Conservation (phyloP, 495 filamentous ascomycete species). For the Corynascus novoguineensis region DNA sequence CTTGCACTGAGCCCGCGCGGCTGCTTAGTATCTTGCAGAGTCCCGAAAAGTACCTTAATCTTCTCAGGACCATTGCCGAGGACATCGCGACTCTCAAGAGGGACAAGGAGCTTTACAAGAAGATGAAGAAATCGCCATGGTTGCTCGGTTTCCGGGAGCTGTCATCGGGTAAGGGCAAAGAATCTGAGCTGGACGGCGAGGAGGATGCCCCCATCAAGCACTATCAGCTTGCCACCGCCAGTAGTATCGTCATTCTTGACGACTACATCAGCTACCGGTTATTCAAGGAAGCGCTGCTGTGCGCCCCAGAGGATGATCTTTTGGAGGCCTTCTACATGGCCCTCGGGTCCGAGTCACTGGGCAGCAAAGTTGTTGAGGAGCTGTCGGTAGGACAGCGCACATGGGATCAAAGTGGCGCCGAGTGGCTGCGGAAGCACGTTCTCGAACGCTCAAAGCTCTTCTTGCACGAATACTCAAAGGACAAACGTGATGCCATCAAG, state of each 20-base stretch:
- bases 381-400: slow-evolving; percentile 47
- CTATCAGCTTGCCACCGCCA: slow-evolving; percentile 65
- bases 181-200: slow-evolving; percentile 57
- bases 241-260: slow-evolving; percentile 73
- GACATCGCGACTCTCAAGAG: slow-evolving; percentile 61
- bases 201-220: slow-evolving; percentile 66
- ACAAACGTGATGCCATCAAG: slow-evolving; percentile 62
- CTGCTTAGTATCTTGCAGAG: slow-evolving; percentile 72
- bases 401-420: slow-evolving; percentile 43
- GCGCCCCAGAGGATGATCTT: slow-evolving; percentile 78
- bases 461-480: slow-evolving; percentile 60
- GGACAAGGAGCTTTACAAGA: slow-evolving; percentile 68
- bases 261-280: slow-evolving; percentile 77
- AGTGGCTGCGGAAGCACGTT: slow-evolving; percentile 67
- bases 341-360: slow-evolving; percentile 55
- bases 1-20: slow-evolving; percentile 71
- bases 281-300: slow-evolving; percentile 75
- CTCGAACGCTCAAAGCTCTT: slow-evolving; percentile 84
- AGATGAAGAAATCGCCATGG: slow-evolving; percentile 70
- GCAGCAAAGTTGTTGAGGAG: slow-evolving; percentile 56
- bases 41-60: slow-evolving; percentile 75
- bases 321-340: slow-evolving; percentile 77
- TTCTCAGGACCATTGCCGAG: slow-evolving; percentile 72
- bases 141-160: slow-evolving; percentile 77
- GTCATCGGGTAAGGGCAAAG: slow-evolving; percentile 37